Evolutionary conservation across 2,329 filamentous ascomycete genomes (phyloP).

Genomic region (Calonectria pteridis): DNA sequence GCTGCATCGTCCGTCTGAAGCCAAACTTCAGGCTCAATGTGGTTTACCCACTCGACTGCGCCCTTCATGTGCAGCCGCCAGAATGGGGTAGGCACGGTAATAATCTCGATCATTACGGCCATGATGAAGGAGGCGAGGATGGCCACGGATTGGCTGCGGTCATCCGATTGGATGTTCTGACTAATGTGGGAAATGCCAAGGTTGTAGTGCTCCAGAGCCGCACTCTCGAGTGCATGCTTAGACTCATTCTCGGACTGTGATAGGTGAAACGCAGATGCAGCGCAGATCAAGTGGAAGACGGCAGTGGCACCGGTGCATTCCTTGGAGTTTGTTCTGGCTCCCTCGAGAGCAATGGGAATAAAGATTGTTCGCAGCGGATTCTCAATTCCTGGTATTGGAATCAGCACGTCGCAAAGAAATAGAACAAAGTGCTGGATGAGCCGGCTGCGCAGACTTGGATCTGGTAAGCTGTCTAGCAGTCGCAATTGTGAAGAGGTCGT

Average conservation of each 20-base stretch:
- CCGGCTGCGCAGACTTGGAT: not conserved
- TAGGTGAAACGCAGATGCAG: not conserved
- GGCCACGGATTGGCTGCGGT: not conserved
- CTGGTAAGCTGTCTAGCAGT: not conserved
- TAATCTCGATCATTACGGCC: not conserved
- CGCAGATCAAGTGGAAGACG: not conserved
- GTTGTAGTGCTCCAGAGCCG: conserved; percentile 1
- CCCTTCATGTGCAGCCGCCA: conserved; percentile 12
- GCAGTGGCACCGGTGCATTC: not conserved
- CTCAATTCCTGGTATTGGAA: not conserved
- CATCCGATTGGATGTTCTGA: conserved; percentile 1
- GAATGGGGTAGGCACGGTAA: not conserved
- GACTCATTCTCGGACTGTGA: not conserved
- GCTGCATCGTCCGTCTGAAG: not conserved
- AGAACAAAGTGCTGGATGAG: not conserved
- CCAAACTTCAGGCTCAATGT: conserved; percentile 3
- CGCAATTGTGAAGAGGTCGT: not conserved
- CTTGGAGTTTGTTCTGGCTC: not conserved
- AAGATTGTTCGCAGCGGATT: not conserved
- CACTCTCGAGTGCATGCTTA: not conserved
- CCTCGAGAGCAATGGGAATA: not conserved
- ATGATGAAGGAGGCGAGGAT: conserved; percentile 12
- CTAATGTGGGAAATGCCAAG: conserved; percentile 9
- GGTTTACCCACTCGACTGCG: conserved; percentile 12
- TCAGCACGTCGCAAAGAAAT: not conserved